phyloP scores from a whole-genome alignment of 75 land plant genomes.

The Cryptomeria japonica region DNA sequence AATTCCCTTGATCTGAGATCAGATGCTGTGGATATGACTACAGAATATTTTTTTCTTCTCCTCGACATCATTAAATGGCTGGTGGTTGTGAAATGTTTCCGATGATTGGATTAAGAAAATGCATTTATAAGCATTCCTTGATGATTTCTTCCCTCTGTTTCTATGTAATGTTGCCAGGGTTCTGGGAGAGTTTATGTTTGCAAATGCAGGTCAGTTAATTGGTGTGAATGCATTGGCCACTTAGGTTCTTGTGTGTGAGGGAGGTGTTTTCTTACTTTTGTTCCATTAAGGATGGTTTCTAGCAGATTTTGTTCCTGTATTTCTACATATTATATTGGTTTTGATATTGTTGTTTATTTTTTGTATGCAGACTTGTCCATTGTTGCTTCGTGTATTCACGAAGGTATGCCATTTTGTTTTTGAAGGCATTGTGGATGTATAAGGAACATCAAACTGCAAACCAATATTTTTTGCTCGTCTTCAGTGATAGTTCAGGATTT shows the following conservation, averaged over 20 bases:
- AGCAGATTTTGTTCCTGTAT: not conserved
- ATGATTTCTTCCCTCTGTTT: not conserved
- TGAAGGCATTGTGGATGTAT: not conserved
- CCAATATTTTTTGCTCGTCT: not conserved
- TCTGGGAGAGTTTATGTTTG: not conserved
- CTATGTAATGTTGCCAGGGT: not conserved
- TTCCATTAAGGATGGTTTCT: not conserved
- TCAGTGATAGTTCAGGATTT: too few relatives aligned
- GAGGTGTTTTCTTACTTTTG: not conserved
- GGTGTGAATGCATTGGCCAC: not conserved
- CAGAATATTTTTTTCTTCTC: not conserved
- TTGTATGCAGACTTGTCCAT: constrained; percentile 76
- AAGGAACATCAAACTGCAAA: not conserved
- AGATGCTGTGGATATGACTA: not conserved
- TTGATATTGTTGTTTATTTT: constrained; percentile 12
- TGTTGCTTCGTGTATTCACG: constrained; percentile 82
- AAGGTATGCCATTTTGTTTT: constrained; percentile 51
- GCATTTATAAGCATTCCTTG: not conserved
- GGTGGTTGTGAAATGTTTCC: not conserved
- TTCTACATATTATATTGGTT: not conserved
- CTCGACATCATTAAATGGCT: not conserved
- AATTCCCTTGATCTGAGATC: not conserved
- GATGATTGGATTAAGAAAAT: not conserved
- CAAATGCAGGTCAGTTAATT: not conserved
- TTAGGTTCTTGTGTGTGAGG: not conserved